Evolutionary conservation across 2,329 filamentous ascomycete genomes (phyloP).

Genomic region (Verticillium longisporum): DNA sequence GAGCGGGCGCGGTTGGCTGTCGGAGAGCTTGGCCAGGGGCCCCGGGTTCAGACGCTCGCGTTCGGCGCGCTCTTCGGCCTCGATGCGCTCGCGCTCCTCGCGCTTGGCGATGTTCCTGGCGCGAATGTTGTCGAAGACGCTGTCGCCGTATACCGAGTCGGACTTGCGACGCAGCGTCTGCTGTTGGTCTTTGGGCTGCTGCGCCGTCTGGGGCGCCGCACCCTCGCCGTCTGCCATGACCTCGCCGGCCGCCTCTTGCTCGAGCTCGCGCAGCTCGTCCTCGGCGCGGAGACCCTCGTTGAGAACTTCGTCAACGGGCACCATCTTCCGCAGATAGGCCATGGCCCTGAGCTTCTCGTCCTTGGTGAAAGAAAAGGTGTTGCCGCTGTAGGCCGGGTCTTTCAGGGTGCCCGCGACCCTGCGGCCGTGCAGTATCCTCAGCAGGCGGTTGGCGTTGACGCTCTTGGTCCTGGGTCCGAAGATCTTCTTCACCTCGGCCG

Average conservation of each 20-base stretch:
- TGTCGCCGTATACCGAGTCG: conserved; percentile 50
- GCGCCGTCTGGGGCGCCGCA: too few species aligned
- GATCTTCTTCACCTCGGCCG: conserved; percentile 36
- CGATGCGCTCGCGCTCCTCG: conserved; percentile 37
- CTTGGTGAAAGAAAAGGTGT: conserved; percentile 37
- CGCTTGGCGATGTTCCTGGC: conserved; percentile 42
- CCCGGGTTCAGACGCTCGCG: conserved; percentile 20
- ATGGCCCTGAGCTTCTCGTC: conserved; percentile 40
- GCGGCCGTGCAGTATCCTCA: conserved; percentile 55
- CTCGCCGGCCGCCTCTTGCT: conserved; percentile 23
- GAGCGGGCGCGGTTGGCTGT: conserved; percentile 28
- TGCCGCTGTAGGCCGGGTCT: conserved; percentile 43
- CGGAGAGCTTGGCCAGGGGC: conserved; percentile 32
- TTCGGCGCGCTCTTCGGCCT: conserved; percentile 32
- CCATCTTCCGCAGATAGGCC: conserved; percentile 45
- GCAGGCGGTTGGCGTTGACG: conserved; percentile 41
- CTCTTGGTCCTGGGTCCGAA: conserved; percentile 43
- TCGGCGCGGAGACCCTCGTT: conserved; percentile 57
- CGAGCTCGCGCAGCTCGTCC: conserved; percentile 51
- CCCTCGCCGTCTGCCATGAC: conserved; percentile 13
- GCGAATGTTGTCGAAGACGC: conserved; percentile 50
- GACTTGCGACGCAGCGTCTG: conserved; percentile 16
- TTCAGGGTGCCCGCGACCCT: conserved; percentile 58
- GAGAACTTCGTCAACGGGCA: conserved; percentile 52
- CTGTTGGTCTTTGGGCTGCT: too few species aligned